Evolutionary conservation across 805 yeast species (phyloP).

Genomic region (Cephaloascus fragrans): DNA sequence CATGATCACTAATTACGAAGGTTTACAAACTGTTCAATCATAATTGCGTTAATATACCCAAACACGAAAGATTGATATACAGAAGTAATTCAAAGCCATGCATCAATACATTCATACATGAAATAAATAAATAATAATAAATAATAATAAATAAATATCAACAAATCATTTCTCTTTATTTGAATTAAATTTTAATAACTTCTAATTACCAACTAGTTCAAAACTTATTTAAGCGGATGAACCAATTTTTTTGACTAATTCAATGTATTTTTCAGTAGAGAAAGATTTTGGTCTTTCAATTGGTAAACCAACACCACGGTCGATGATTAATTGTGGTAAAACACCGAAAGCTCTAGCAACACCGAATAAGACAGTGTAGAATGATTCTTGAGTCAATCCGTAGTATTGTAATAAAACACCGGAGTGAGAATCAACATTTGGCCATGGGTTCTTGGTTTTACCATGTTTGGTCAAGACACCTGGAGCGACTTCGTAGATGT

Average conservation of each 20-base stretch:
- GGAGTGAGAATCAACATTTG: slow-evolving; percentile 83
- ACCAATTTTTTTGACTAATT: slow-evolving; percentile 48
- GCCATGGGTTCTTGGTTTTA: slow-evolving; percentile 91
- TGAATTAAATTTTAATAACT: no score
- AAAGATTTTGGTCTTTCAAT: slow-evolving; percentile 89
- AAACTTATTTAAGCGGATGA: no score
- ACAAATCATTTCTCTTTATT: no score
- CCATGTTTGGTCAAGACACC: slow-evolving; percentile 73
- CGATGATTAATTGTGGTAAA: slow-evolving; percentile 75
- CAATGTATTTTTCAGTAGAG: slow-evolving; percentile 88
- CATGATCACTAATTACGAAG: no score
- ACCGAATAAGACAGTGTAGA: slow-evolving; percentile 82
- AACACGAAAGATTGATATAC: no score
- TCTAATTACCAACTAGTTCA: no score
- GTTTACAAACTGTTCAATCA: no score
- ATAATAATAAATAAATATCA: no score
- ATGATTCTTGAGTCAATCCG: slow-evolving; percentile 73
- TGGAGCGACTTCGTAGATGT: slow-evolving; percentile 78
- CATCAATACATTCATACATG: no score
- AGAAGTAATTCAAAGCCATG: no score
- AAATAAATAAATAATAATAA: no score
- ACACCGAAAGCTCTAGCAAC: slow-evolving; percentile 84
- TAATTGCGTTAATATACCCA: no score
- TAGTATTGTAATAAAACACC: slow-evolving; percentile 81
- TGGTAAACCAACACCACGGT: slow-evolving; percentile 74